phyloP scores from a whole-genome alignment of 75 land plant species.

The Cryptomeria japonica region DNA sequence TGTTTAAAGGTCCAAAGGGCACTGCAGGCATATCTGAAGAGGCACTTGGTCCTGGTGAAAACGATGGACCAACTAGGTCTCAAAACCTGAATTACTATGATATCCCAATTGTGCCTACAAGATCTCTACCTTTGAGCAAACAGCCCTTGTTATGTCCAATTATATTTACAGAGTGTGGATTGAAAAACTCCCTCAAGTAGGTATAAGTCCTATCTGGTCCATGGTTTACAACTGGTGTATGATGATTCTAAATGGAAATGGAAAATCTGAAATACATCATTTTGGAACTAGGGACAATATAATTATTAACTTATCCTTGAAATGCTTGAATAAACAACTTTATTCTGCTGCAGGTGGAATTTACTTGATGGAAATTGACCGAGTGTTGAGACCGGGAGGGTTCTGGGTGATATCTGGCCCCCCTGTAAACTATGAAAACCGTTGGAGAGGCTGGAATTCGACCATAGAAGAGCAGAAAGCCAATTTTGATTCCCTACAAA shows the following conservation, averaged over 20 bases:
- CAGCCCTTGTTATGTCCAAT: too few species aligned
- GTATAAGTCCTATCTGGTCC: background rate
- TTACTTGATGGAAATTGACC: slow-evolving; percentile 19
- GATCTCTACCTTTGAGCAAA: too few species aligned
- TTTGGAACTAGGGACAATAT: background rate
- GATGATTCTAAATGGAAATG: background rate
- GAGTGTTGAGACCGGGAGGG: slow-evolving; percentile 29
- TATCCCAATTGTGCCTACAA: background rate
- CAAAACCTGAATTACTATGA: background rate
- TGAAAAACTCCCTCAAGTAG: background rate
- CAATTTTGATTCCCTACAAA: slow-evolving; percentile 26
- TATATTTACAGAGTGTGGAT: too few species aligned
- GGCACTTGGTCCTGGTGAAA: background rate
- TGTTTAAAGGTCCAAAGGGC: background rate
- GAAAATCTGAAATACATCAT: background rate
- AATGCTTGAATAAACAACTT: background rate
- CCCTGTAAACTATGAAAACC: slow-evolving; percentile 21
- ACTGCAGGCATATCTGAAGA: background rate
- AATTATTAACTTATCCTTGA: background rate
- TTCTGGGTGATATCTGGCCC: slow-evolving; percentile 32
- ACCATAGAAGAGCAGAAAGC: slow-evolving; percentile 25
- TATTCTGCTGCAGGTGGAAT: slow-evolving; percentile 18
- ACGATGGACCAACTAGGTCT: background rate
- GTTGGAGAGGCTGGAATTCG: slow-evolving; percentile 23
- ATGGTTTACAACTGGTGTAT: background rate